Conservation (phyloP, 2,329 filamentous ascomycete genomes). For the Periconia macrospinosa region DNA sequence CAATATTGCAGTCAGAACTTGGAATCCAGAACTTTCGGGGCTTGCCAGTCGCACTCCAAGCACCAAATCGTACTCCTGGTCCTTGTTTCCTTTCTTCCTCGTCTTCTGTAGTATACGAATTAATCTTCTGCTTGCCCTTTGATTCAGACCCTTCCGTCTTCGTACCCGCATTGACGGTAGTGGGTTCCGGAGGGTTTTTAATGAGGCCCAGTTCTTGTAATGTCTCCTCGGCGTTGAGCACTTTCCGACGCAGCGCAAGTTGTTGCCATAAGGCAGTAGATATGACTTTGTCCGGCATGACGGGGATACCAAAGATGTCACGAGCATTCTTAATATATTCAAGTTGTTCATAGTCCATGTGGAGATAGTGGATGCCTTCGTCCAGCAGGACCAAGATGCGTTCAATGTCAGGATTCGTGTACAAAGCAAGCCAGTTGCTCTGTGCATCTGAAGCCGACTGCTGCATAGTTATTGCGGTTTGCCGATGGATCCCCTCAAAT, state of each 20-base stretch:
- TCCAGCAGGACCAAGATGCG: slow-evolving; percentile 59
- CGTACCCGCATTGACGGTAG: slow-evolving; percentile 16
- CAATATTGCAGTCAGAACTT: slow-evolving; percentile 57
- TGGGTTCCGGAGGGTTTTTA: slow-evolving; percentile 43
- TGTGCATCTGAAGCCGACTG: slow-evolving; percentile 48
- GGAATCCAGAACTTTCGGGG: slow-evolving; percentile 62
- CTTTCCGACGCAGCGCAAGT: slow-evolving; percentile 58
- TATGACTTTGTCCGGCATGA: slow-evolving; percentile 59
- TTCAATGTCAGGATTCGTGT: slow-evolving; percentile 58
- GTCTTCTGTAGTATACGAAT: slow-evolving; percentile 2
- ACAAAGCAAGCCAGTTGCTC: slow-evolving; percentile 53
- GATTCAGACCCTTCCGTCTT: slow-evolving; percentile 22
- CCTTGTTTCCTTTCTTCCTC: slow-evolving; percentile 19
- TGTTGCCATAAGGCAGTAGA: slow-evolving; percentile 61
- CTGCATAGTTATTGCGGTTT: slow-evolving; percentile 42
- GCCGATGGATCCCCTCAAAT: slow-evolving; percentile 56
- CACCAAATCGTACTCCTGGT: slow-evolving; percentile 50
- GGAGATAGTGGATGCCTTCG: slow-evolving; percentile 62
- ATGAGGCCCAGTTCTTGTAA: slow-evolving; percentile 58
- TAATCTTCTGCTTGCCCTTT: slow-evolving; percentile 50
- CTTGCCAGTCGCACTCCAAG: slow-evolving; percentile 57
- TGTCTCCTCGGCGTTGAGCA: slow-evolving; percentile 55
- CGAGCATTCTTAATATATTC: slow-evolving; percentile 56
- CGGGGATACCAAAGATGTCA: slow-evolving; percentile 57
- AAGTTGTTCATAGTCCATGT: slow-evolving; percentile 61